Evolutionary conservation across 2,329 filamentous ascomycete genomes (phyloP).

Genomic region (Paracoccidioides brasiliensis): DNA sequence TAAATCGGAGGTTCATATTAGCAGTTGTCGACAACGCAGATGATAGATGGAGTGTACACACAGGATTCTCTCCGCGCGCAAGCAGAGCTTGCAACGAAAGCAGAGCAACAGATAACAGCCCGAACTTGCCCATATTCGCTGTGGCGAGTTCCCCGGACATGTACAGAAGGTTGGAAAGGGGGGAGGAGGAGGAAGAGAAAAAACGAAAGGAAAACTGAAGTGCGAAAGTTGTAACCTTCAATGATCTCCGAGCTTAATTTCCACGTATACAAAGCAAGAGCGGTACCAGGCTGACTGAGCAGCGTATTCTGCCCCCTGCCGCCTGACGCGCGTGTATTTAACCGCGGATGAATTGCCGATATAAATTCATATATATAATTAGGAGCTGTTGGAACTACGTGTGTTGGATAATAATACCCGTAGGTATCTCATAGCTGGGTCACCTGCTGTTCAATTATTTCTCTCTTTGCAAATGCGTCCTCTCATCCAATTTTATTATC

Average conservation of each 20-base stretch:
- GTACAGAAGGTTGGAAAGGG: conserved; percentile 3
- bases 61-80: conserved; percentile 48
- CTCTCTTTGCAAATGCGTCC: neutral
- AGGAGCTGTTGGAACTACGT: too few species aligned
- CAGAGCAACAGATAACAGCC: conserved; percentile 57
- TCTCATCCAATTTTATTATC: neutral
- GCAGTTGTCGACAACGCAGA: neutral
- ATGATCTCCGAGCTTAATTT: conserved; percentile 2
- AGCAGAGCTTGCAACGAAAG: conserved; percentile 56
- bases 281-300: neutral
- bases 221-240: neutral
- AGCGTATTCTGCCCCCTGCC: neutral
- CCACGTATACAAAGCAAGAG: conserved; percentile 3
- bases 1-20: neutral
- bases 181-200: conserved; percentile 2
- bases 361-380: too few species aligned
- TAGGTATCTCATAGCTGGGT: neutral
- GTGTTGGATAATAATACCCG: neutral
- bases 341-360: neutral
- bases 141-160: conserved; percentile 5
- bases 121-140: conserved; percentile 57
- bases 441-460: neutral
- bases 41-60: conserved; percentile 31
- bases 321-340: neutral
- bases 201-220: conserved; percentile 5